Evolutionary conservation across 1,139 yeast species (phyloP).

Genomic region (Debaryomyces subglobosus): DNA sequence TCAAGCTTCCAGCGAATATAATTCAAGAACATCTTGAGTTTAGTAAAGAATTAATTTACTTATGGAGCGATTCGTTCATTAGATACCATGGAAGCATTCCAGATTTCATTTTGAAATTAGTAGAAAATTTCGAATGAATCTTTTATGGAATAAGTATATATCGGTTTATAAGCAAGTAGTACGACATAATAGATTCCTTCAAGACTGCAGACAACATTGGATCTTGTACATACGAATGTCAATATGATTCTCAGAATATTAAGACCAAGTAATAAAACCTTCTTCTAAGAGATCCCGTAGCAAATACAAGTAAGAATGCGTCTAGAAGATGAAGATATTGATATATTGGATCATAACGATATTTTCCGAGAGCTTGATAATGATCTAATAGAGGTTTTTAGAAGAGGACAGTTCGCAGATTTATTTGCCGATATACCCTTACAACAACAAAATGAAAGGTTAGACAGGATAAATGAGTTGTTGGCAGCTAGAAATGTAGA

Average conservation of each 20-base stretch:
- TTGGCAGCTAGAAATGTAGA: slow-evolving; percentile 10
- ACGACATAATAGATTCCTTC: neutral
- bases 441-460: slow-evolving; percentile 18
- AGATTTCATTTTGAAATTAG: slow-evolving; percentile 9
- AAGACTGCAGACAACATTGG: neutral
- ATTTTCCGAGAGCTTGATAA: slow-evolving; percentile 27
- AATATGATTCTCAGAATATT: neutral
- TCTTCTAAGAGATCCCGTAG: neutral
- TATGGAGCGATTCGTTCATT: slow-evolving; percentile 26
- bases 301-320: neutral
- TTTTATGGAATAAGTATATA: neutral
- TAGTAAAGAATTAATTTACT: slow-evolving; percentile 22
- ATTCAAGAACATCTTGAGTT: slow-evolving; percentile 16
- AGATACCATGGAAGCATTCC: slow-evolving; percentile 17
- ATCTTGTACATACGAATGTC: too few relatives aligned
- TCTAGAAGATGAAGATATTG: neutral
- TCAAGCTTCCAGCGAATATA: slow-evolving; percentile 19
- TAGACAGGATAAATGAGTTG: slow-evolving; percentile 18
- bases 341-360: slow-evolving; percentile 16
- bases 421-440: slow-evolving; percentile 12
- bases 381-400: slow-evolving; percentile 25
- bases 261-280: neutral
- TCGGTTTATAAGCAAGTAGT: neutral
- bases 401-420: slow-evolving; percentile 20
- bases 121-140: slow-evolving; percentile 7